Conservation (phyloP, 1,284 basidiomycete genomes). For the Cutaneotrichosporon spelunceum region DNA sequence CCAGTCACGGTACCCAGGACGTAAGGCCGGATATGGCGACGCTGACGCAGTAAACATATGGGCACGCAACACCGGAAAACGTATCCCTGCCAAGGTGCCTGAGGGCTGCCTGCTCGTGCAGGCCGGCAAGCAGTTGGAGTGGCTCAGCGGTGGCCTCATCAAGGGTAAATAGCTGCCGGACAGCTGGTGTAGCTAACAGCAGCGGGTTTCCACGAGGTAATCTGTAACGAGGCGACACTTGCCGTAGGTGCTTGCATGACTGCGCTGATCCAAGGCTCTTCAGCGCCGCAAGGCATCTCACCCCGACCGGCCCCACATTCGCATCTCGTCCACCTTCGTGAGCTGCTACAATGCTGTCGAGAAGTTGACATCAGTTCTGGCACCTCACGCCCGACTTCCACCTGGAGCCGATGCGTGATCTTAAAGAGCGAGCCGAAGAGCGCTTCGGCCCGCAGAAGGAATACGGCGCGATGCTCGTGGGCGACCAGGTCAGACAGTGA, state of each 20-base stretch:
- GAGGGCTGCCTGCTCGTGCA: slow-evolving; percentile 63
- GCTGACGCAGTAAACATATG: slow-evolving; percentile 63
- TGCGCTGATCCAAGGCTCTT: slow-evolving; percentile 57
- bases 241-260: slow-evolving; percentile 54
- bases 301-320: slow-evolving; percentile 75
- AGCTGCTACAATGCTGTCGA: slow-evolving; percentile 11
- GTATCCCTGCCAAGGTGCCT: slow-evolving; percentile 77
- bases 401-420: slow-evolving; percentile 61
- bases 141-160: slow-evolving; percentile 78
- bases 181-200: slow-evolving; percentile 13
- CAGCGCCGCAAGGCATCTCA: slow-evolving; percentile 59
- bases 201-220: slow-evolving; percentile 86
- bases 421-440: slow-evolving; percentile 53
- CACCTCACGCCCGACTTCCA: slow-evolving; percentile 81
- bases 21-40: slow-evolving; percentile 26
- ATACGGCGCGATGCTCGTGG: slow-evolving; percentile 78
- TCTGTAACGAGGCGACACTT: slow-evolving; percentile 74
- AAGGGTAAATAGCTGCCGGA: slow-evolving; percentile 56
- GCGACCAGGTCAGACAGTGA: slow-evolving; percentile 77
- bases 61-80: slow-evolving; percentile 84
- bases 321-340: slow-evolving; percentile 82
- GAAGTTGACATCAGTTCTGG: slow-evolving; percentile 62
- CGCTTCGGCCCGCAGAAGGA: slow-evolving; percentile 50
- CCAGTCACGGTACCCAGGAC: slow-evolving; percentile 58
- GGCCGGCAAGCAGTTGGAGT: slow-evolving; percentile 88